Evolutionary conservation across 2,329 filamentous ascomycete genomes (phyloP).

Genomic region (Botrytis byssoidea): DNA sequence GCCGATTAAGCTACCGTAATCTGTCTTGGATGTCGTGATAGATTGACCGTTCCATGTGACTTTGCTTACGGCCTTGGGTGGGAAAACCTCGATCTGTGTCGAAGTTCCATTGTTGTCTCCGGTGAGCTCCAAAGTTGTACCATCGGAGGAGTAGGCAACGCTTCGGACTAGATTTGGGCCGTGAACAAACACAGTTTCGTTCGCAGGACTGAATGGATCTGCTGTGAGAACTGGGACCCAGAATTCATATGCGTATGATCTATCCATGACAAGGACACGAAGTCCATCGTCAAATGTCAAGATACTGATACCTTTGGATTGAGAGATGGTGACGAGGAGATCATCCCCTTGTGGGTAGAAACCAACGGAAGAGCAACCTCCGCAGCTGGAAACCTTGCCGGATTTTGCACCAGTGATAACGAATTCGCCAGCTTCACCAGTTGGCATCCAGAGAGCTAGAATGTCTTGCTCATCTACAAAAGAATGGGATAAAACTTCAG

Average conservation of each 20-base stretch:
- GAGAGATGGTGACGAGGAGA: constrained; percentile 49
- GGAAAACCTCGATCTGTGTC: constrained; percentile 46
- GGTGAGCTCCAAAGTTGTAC: constrained; percentile 43
- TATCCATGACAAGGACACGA: constrained; percentile 52
- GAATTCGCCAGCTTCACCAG: constrained; percentile 55
- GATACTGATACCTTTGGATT: constrained; percentile 48
- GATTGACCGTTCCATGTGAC: constrained; percentile 52
- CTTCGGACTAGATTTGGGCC: constrained; percentile 53
- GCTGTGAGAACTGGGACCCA: constrained; percentile 53
- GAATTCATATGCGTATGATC: constrained; percentile 54
- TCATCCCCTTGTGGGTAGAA: constrained; percentile 44
- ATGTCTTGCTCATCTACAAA: constrained; percentile 48
- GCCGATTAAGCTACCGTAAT: constrained; percentile 43
- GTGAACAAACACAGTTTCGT: constrained; percentile 48
- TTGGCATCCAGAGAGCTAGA: constrained; percentile 53
- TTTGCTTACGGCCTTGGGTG: constrained; percentile 45
- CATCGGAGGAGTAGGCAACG: constrained; percentile 38
- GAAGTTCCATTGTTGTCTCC: constrained; percentile 48
- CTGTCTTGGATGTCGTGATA: constrained; percentile 40
- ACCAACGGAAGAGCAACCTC: constrained; percentile 44
- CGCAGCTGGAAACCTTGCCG: constrained; percentile 48
- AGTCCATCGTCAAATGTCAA: constrained; percentile 49
- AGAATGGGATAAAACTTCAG: constrained; percentile 53
- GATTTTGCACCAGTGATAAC: constrained; percentile 51
- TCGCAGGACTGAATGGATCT: constrained; percentile 38